Evolutionary conservation across 2,329 filamentous ascomycete genomes (phyloP).

Genomic region (Reticulascus tulasneorum): DNA sequence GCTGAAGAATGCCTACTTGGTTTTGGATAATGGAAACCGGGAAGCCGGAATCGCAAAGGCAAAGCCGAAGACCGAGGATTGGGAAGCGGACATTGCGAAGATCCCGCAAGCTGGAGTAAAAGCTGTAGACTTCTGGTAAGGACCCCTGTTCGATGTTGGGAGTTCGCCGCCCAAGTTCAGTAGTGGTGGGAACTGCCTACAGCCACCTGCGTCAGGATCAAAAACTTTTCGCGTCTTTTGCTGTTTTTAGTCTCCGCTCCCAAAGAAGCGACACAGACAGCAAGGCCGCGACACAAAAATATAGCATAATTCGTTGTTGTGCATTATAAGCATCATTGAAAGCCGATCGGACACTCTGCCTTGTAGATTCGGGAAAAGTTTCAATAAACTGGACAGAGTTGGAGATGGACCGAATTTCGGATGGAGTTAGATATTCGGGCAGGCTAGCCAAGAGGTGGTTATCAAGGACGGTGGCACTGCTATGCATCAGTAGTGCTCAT

Average conservation of each 20-base stretch:
- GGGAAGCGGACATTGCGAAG: too few relatives aligned
- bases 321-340: constrained; percentile 4
- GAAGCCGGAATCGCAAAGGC: too few relatives aligned
- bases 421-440: background rate
- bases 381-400: constrained; percentile 2
- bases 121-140: too few relatives aligned
- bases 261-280: constrained; percentile 2
- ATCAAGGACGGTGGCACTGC: constrained; percentile 1
- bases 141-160: too few relatives aligned
- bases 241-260: constrained; percentile 2
- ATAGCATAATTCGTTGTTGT: constrained; percentile 4
- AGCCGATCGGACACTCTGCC: background rate
- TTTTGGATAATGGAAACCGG: too few relatives aligned
- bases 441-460: constrained; percentile 2
- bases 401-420: background rate
- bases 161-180: too few relatives aligned
- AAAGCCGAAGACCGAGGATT: too few relatives aligned
- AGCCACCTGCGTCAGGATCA: too few relatives aligned
- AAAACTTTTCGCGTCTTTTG: constrained; percentile 2
- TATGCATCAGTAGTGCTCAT: background rate
- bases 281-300: constrained; percentile 1
- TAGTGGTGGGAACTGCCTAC: too few relatives aligned
- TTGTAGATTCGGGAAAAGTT: background rate
- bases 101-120: too few relatives aligned
- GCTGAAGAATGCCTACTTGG: too few relatives aligned